A percentile compares a stretch with the other conserved stretches of the same genome.
Evolutionary conservation across 148 eudicot genomes (phyloP).

Genomic region (Heliosperma pusillum): DNA sequence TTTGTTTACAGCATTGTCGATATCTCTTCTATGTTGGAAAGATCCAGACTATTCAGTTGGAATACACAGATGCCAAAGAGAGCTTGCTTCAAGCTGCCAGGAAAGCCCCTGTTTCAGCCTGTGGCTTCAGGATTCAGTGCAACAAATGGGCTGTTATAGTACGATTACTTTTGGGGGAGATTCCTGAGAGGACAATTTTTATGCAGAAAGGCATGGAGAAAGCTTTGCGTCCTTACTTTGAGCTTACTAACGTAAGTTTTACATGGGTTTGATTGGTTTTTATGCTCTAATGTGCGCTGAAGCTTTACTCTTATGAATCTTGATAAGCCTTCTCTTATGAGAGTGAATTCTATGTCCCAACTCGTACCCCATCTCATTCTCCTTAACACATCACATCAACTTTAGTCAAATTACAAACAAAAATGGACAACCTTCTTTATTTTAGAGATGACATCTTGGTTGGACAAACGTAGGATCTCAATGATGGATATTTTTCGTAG

Average conservation of each 20-base stretch:
- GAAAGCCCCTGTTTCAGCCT: conserved; percentile 89
- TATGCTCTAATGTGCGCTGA: neutral
- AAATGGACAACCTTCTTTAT: too few species aligned
- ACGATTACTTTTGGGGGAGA: conserved; percentile 82
- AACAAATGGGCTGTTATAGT: conserved; percentile 97
- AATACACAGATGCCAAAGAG: conserved; percentile 98
- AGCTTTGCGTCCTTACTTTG: conserved; percentile 91
- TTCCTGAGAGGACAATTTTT: conserved; percentile 92
- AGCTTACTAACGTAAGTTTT: conserved; percentile 87
- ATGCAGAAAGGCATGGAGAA: conserved; percentile 98
- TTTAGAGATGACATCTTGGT: neutral
- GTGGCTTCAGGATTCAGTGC: conserved; percentile 92
- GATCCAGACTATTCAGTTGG: conserved; percentile 92
- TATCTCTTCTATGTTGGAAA: conserved; percentile 92
- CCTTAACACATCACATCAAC: neutral
- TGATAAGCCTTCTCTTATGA: neutral
- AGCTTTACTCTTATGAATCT: neutral
- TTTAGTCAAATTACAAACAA: neutral
- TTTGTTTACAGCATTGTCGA: conserved; percentile 68
- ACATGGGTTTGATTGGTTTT: neutral
- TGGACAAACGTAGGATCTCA: neutral
- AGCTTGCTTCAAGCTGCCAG: conserved; percentile 94
- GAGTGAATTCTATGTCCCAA: neutral
- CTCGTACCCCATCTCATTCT: neutral
- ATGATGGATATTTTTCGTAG: neutral